Evolutionary conservation across 2,329 filamentous ascomycete species (phyloP).

Genomic region (Fusarium sp.): DNA sequence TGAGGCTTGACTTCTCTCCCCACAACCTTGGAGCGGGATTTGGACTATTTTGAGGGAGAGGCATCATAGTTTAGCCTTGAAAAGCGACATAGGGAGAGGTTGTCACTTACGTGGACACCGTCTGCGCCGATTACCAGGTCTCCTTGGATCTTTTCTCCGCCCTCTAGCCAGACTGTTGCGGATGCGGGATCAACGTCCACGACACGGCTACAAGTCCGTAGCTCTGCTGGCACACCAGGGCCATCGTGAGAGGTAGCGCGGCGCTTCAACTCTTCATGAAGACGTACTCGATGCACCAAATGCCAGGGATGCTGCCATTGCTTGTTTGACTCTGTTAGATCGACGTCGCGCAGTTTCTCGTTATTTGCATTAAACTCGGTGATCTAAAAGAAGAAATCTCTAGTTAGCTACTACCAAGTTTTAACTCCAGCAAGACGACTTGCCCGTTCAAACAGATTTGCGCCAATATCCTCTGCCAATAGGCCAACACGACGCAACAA

Average conservation of each 20-base stretch:
- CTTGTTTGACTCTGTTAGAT: conserved; percentile 48
- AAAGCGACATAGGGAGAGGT: neutral
- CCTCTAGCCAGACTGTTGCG: conserved; percentile 55
- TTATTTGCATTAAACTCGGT: conserved; percentile 52
- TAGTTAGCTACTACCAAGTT: neutral
- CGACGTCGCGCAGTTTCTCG: conserved; percentile 47
- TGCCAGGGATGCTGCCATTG: conserved; percentile 61
- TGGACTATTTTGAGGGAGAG: conserved; percentile 20
- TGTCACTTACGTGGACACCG: conserved; percentile 56
- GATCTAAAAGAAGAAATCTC: conserved; percentile 25
- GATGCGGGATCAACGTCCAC: conserved; percentile 53
- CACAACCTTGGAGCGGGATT: conserved; percentile 39
- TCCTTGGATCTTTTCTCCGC: conserved; percentile 54
- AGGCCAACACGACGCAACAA: conserved; percentile 58
- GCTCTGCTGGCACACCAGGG: conserved; percentile 47
- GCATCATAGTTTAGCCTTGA: neutral
- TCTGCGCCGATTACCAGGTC: conserved; percentile 66
- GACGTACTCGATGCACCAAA: conserved; percentile 60
- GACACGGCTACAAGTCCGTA: conserved; percentile 55
- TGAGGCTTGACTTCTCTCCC: conserved; percentile 46
- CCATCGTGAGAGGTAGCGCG: conserved; percentile 52
- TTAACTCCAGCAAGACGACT: neutral
- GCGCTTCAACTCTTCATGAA: conserved; percentile 61
- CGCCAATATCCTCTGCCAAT: conserved; percentile 50
- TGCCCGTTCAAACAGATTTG: conserved; percentile 45